Conservation (phyloP, 1,139 yeast species). For the Meyerozyma smithsonii region DNA sequence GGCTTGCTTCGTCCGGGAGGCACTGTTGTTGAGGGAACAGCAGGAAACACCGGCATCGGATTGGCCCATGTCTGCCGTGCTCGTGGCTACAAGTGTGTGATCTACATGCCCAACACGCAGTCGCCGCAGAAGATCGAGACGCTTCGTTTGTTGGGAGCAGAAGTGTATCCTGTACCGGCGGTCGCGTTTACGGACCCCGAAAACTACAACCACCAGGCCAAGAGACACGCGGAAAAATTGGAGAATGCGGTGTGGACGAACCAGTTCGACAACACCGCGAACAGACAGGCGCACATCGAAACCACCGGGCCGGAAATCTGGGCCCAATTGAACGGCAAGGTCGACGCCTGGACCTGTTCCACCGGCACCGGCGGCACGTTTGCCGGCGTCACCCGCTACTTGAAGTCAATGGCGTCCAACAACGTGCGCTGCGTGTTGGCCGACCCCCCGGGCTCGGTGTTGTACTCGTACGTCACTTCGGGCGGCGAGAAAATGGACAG, state of each 20-base stretch:
- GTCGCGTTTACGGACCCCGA: slow-evolving; percentile 75
- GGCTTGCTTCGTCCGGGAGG: slow-evolving; percentile 70
- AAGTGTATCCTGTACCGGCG: slow-evolving; percentile 87
- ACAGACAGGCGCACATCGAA: slow-evolving; percentile 84
- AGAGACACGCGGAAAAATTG: slow-evolving; percentile 69
- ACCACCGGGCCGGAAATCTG: slow-evolving; percentile 92
- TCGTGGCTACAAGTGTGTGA: slow-evolving; percentile 76
- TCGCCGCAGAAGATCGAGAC: slow-evolving; percentile 74
- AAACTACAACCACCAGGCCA: slow-evolving; percentile 82
- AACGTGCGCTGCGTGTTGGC: slow-evolving; percentile 64
- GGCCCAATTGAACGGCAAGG: slow-evolving; percentile 78
- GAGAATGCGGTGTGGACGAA: slow-evolving; percentile 88
- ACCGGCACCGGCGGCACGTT: slow-evolving; percentile 92
- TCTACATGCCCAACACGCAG: slow-evolving; percentile 89
- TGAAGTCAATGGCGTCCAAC: slow-evolving; percentile 61
- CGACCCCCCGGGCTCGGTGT: slow-evolving; percentile 90
- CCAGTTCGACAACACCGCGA: slow-evolving; percentile 83
- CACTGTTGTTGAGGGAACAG: slow-evolving; percentile 46
- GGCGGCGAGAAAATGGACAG: slow-evolving; percentile 59
- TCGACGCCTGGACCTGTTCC: slow-evolving; percentile 82
- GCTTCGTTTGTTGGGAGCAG: slow-evolving; percentile 71
- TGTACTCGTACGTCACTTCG: slow-evolving; percentile 70
- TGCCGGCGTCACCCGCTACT: slow-evolving; percentile 75
- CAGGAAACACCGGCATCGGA: slow-evolving; percentile 82
- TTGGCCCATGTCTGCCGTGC: slow-evolving; percentile 84